Conservation (phyloP, 1,139 yeast species). For the Martiniozyma asiatica region DNA sequence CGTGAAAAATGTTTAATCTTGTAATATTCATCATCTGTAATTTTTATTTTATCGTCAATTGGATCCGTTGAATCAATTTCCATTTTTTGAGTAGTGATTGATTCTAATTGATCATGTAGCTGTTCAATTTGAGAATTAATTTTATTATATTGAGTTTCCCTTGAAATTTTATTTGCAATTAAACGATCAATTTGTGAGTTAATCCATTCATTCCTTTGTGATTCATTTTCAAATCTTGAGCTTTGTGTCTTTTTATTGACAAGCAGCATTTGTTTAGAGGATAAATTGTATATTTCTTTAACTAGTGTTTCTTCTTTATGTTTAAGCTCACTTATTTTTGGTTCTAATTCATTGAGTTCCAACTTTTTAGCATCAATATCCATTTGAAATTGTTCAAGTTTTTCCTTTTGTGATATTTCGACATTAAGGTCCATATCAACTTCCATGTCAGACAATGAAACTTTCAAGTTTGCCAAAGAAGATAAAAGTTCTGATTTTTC, state of each 20-base stretch:
- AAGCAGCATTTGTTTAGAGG: slow-evolving; percentile 48
- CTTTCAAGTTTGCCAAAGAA: slow-evolving; percentile 3
- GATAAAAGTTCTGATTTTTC: slow-evolving; percentile 1
- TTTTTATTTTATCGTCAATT: slow-evolving; percentile 9
- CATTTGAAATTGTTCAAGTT: slow-evolving; percentile 21
- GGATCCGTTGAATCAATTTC: slow-evolving; percentile 1
- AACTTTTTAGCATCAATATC: slow-evolving; percentile 32
- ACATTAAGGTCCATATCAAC: slow-evolving; percentile 1
- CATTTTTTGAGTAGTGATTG: not conserved
- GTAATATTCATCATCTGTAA: slow-evolving; percentile 17
- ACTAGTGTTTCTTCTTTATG: slow-evolving; percentile 31
- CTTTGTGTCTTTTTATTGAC: slow-evolving; percentile 67
- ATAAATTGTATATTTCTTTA: slow-evolving; percentile 30
- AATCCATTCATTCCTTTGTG: slow-evolving; percentile 67
- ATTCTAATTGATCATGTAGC: not conserved
- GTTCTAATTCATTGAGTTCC: slow-evolving; percentile 29
- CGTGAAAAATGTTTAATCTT: slow-evolving; percentile 30
- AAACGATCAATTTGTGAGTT: slow-evolving; percentile 32
- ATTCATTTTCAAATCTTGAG: slow-evolving; percentile 41
- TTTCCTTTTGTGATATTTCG: slow-evolving; percentile 10
- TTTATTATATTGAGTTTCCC: slow-evolving; percentile 2
- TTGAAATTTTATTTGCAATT: slow-evolving; percentile 21
- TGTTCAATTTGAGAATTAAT: not conserved
- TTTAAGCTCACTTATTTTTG: slow-evolving; percentile 31
- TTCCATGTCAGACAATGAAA: slow-evolving; percentile 9